These are phyloP conservation scores for Aspergillus udagawae DNA, from an alignment of 2,329 filamentous ascomycete species.

Conservation along the genomic window DNA sequence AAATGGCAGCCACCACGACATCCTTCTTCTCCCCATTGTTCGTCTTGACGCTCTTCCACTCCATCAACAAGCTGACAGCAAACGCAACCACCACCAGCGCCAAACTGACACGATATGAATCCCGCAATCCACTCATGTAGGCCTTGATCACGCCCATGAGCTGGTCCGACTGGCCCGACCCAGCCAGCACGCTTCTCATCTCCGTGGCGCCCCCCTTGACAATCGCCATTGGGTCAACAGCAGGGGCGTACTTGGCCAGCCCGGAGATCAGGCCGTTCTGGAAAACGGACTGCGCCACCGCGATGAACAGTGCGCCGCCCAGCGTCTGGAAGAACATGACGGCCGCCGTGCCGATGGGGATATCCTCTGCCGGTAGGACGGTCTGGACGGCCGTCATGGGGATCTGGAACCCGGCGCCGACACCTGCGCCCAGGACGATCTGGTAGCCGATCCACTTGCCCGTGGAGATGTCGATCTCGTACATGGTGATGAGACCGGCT, in stretches of 20 bases:
- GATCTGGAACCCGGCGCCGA: constrained; percentile 36
- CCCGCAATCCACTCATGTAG: constrained; percentile 18
- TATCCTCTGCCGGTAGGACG: constrained; percentile 27
- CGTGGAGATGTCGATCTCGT: constrained; percentile 28
- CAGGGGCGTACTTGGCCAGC: background rate
- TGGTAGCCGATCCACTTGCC: constrained; percentile 40
- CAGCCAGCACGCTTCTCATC: constrained; percentile 10
- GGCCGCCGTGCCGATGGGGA: constrained; percentile 33
- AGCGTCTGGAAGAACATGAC: constrained; percentile 38
- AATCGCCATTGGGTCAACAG: constrained; percentile 9
- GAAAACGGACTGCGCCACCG: constrained; percentile 50
- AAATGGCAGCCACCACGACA: background rate
- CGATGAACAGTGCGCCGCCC: constrained; percentile 47
- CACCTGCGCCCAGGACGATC: constrained; percentile 31
- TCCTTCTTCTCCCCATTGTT: background rate
- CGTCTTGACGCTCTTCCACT: constrained; percentile 24
- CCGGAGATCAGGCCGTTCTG: constrained; percentile 45
- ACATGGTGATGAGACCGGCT: constrained; percentile 39
- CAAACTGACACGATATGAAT: constrained; percentile 19
- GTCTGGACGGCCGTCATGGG: constrained; percentile 35
- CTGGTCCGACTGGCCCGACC: constrained; percentile 10
- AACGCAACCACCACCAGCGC: constrained; percentile 16
- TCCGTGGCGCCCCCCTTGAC: constrained; percentile 18
- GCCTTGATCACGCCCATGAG: constrained; percentile 15
- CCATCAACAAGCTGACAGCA: constrained; percentile 16